Base-by-base conservation (phyloP, 139 green algal species). In the Mesostigma viride region DNA sequence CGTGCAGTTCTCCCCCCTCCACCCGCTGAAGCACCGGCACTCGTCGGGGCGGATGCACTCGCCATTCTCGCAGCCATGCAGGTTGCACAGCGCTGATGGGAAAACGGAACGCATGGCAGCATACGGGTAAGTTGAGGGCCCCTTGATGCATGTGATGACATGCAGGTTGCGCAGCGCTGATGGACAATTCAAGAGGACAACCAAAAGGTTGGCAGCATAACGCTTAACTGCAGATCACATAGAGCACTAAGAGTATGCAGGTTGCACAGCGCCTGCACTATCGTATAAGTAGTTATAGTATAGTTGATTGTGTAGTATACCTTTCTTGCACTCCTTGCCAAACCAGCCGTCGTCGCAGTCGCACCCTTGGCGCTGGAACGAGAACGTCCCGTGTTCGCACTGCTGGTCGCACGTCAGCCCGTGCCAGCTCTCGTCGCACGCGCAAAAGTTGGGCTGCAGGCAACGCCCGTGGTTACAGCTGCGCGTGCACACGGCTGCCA, bases 11-110 rank as follows among this genome's bases (percentile, higher is more conserved):
- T n/a, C n/a, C n/a, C n/a, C n/a, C n/a, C n/a, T n/a, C n/a, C n/a
- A n/a, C n/a, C n/a, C n/a, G n/a, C n/a, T n/a, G n/a, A n/a, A n/a
- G 60, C 68, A 75, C 27, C 6, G 3, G 68, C 68, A 75, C 28
- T 33, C 14, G 36, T 75, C 59, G 3, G 68, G 68, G 20, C 17
- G 24, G 22, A 63, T 33, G 68, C 68, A 75, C 8, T 75, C 31
- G 22, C 68, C 68, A 28, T 69, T 40, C 30, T 58, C 6, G 46
- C 68, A 75, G 4, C 68, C 60, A 4, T 6, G 11, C 30, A 20
- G 40, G 22, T 67, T 31, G 67, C 67, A 73, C 59, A 68, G 24
- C 40, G 40, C 40, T 53, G 40, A 24, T 53, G 40, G 14, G 14
- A 53, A 53, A 53, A 17, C 17, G 40, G n/a, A n/a, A n/a, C n/a